Percentiles rank a stretch among this genome's conserved stretches.
These are phyloP conservation scores for Mycena pura DNA, from an alignment of 768 basidiomycete species.

Conservation along the genomic window DNA sequence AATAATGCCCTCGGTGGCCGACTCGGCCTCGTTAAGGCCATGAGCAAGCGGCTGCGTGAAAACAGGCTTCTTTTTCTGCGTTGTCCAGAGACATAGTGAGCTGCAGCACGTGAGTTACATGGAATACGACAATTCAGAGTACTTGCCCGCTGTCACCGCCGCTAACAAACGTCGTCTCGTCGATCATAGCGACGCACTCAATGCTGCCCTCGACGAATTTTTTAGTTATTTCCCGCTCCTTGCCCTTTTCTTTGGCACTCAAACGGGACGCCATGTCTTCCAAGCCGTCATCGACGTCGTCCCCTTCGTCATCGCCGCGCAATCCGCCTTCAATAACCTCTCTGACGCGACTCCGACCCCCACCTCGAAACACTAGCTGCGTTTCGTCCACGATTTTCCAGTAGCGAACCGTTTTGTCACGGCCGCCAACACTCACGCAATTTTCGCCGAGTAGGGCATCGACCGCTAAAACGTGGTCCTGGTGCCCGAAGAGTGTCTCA, in stretches of 20 bases:
- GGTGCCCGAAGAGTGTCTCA: constrained; percentile 97
- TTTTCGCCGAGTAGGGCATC: constrained; percentile 86
- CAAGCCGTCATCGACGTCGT: constrained; percentile 41
- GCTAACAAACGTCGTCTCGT: constrained; percentile 90
- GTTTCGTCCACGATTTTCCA: constrained; percentile 98
- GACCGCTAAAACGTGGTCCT: constrained; percentile 81
- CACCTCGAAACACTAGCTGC: constrained; percentile 95
- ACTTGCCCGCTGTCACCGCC: constrained; percentile 97
- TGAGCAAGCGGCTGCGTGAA: constrained; percentile 89
- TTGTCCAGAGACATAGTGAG: constrained; percentile 92
- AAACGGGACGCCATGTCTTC: constrained; percentile 17
- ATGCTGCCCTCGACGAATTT: constrained; percentile 89
- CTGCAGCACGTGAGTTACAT: constrained; percentile 46
- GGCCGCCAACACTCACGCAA: constrained; percentile 85
- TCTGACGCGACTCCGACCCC: constrained; percentile 81
- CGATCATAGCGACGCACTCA: constrained; percentile 93
- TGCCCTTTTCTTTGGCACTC: constrained; percentile 36
- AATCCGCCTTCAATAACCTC: constrained; percentile 84
- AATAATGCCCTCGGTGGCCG: constrained; percentile 77
- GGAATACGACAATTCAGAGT: background rate
- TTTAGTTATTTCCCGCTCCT: constrained; percentile 42
- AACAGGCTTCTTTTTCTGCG: constrained; percentile 92
- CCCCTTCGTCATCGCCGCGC: constrained; percentile 64
- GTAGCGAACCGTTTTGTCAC: constrained; percentile 91
- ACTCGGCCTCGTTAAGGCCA: constrained; percentile 75